Evolutionary conservation across 768 basidiomycete genomes (phyloP), one percentile per base, ranked within the genome.

Genomic region (Obba rivulosa): DNA sequence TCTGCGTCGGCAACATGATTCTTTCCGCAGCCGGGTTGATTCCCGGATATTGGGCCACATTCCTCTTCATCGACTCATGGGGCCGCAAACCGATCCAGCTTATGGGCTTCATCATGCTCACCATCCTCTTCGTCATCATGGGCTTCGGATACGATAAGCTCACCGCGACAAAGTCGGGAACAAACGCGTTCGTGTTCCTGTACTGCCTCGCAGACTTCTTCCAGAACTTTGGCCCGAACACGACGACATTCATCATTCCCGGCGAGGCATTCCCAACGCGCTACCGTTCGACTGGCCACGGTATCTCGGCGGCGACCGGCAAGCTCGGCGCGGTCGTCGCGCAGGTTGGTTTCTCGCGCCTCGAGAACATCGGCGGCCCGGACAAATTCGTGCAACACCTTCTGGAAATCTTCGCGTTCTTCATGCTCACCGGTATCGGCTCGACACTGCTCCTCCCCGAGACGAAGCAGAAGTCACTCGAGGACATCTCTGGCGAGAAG

Each of bases 201-300:
- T 92, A 92, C 70, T 87, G 87, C 62, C 70, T 92, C n/a, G 78
- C 87, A 57, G 85, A 87, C 63, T 90, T 90, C 71, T 89, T 91
- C 84, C 85, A 88, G 70, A 92, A 92, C 68, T 92, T 90, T 53
- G 89, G 87, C 2, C 86, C 84, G 9, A 88, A 90, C 57, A 77
- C 77, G 0, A 91, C 87, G 0, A 90, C 88, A 0, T 92, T 92
- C 64, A 55, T 91, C 46, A 69, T 91, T 3, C 88, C 90, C 0
- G 87, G 86, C 54, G 91, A 93, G 62, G 77, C 72, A 21, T 92
- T 90, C 79, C 90, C 90, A 1, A 93, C 90, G 1, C 86, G 91
- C 41, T 91, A 92, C 65, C 81, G 91, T 52, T 88, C 87, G 5
- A 90, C 88, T 4, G 85, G 78, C 10, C 86, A 91, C 58, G 90